Conservation (phyloP, 2,329 filamentous ascomycete species). For the Arthrobotrys conoides region DNA sequence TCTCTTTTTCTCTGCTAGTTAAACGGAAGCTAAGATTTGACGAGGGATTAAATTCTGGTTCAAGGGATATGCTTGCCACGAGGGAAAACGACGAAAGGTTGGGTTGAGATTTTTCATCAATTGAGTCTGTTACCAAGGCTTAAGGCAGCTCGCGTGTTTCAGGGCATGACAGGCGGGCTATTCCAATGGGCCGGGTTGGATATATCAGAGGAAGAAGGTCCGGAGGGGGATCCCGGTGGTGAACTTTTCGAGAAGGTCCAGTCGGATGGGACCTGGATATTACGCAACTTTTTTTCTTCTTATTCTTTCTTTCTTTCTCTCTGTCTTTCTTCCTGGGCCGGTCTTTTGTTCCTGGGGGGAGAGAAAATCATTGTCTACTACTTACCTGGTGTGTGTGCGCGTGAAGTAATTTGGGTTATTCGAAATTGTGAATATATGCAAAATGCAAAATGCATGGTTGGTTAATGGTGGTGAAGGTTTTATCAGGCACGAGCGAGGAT, state of each 20-base stretch:
- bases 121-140: constrained; percentile 50
- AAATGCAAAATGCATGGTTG: constrained; percentile 24
- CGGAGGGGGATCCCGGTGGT: constrained; percentile 21
- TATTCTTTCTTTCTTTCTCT: background rate
- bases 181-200: constrained; percentile 38
- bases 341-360: background rate
- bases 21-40: constrained; percentile 53
- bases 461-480: background rate
- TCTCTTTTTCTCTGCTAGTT: background rate
- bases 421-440: constrained; percentile 32
- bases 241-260: constrained; percentile 57
- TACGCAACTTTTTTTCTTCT: constrained; percentile 34
- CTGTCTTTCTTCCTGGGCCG: background rate
- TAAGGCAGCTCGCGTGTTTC: constrained; percentile 58
- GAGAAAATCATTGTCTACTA: background rate
- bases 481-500: constrained; percentile 6
- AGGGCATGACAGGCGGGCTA: constrained; percentile 60
- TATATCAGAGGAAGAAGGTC: constrained; percentile 38
- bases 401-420: background rate
- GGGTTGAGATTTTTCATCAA: background rate
- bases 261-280: constrained; percentile 43
- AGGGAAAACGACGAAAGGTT: background rate
- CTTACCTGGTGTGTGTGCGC: background rate
- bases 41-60: constrained; percentile 56
- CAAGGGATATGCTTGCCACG: constrained; percentile 41